phyloP scores from a whole-genome alignment of 1,284 basidiomycete species.

The Somion occarium region DNA sequence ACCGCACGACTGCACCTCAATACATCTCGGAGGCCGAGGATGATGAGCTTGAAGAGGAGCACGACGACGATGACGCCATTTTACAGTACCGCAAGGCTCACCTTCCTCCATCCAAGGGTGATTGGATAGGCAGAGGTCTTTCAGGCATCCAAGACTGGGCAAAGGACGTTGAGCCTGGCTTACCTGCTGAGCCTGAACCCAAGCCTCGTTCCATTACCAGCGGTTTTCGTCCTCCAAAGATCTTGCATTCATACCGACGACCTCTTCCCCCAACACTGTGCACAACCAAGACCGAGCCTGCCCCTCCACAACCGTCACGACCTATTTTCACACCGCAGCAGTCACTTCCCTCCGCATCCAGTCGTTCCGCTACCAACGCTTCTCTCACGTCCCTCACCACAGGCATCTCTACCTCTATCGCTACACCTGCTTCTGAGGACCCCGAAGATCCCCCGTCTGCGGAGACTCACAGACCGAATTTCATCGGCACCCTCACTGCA shows the following conservation, averaged over 20 bases:
- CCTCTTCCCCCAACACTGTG: conserved; percentile 43
- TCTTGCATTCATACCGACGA: conserved; percentile 33
- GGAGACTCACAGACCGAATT: conserved; percentile 12
- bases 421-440: conserved; percentile 22
- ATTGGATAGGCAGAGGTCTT: conserved; percentile 28
- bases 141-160: conserved; percentile 33
- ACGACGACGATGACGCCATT: conserved; percentile 10
- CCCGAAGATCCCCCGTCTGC: conserved; percentile 13
- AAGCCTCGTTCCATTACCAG: conserved; percentile 17
- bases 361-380: conserved; percentile 22
- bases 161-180: conserved; percentile 24
- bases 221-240: conserved; percentile 33
- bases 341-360: conserved; percentile 20
- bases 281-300: conserved; percentile 32
- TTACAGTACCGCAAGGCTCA: not conserved
- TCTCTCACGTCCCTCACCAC: conserved; percentile 25
- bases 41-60: conserved; percentile 12
- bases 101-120: conserved; percentile 8
- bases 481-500: conserved; percentile 18
- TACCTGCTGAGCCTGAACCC: conserved; percentile 25
- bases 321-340: conserved; percentile 28
- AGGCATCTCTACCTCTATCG: conserved; percentile 25
- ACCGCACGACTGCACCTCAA: not conserved
- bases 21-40: conserved; percentile 14
- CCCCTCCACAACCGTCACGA: conserved; percentile 26